Base-by-base conservation (phyloP, 805 yeast species). In the Ogataea nitratoaversa region DNA sequence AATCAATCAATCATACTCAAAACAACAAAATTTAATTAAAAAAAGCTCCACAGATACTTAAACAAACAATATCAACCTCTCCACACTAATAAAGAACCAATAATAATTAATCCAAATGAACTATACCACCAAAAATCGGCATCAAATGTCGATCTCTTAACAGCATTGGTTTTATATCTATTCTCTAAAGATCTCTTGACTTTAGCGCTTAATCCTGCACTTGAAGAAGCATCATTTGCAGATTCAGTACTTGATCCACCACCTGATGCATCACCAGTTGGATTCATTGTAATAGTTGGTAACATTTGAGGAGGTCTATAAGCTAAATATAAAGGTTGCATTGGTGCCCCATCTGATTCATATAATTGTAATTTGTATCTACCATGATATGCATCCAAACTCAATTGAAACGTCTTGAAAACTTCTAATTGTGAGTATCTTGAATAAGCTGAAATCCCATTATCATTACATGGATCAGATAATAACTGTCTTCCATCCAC, bases 221-320 rank as follows among this genome's bases (percentile, higher is more conserved):
- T 22, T 7, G 25, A 22, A 22, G 25, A 22, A 22, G 25, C 9
- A 8, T 22, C 25, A 22, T 22, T 11, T 34, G 65, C 43, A 5
- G 70, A 46, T 6, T 70, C 56, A 2, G 68, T 65, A 16, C 43
- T 44, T 3, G 49, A 19, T 20, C 31, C 48, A 5, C 46, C 49
- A 17, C 60, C 46, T 5, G 47, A 28, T 24, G 20, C 46, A 28
- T 66, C 50, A 5, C 50, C 50, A 2, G 95, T 85, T 18, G 99
- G 99, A 63, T 90, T 91, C 71, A 93, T 67, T 0, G 97, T 90
- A 38, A 60, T 65, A 1, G 98, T 93, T 18, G 99, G 99, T 44
- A 93, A 76, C 99, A 93, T 93, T 76, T 84, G 73, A 8, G 99
- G 95, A 5, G 99, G 99, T 53, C 76, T 76, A 68, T 90, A 93